Conservation (phyloP, 768 basidiomycete genomes). For the Trametes sanguinea region DNA sequence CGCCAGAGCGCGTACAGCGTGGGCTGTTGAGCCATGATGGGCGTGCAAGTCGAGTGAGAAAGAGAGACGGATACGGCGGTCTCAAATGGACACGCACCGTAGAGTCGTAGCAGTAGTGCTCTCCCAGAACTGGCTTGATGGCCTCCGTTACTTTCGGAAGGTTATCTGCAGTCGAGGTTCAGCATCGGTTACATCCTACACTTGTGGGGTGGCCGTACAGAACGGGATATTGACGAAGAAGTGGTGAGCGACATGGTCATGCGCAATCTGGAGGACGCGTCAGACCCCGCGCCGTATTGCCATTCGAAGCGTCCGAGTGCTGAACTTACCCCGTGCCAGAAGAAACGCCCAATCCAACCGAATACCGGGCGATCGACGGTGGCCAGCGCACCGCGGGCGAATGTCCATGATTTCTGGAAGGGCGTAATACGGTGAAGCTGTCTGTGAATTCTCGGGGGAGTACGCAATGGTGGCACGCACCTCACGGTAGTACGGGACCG, state of each 20-base stretch:
- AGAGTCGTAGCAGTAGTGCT: constrained; percentile 33
- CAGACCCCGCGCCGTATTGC: neutral
- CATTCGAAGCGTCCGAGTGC: too few species aligned
- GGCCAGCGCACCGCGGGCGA: constrained; percentile 33
- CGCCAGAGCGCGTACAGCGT: constrained; percentile 34
- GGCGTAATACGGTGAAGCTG: neutral
- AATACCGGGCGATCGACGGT: constrained; percentile 37
- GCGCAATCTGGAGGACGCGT: constrained; percentile 27
- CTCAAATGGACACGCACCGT: constrained; percentile 18
- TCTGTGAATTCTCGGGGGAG: neutral
- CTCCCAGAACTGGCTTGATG: constrained; percentile 33
- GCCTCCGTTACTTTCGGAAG: constrained; percentile 32
- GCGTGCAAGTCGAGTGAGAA: neutral
- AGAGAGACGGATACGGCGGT: neutral
- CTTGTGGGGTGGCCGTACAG: constrained; percentile 11
- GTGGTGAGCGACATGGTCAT: constrained; percentile 37
- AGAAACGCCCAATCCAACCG: constrained; percentile 36
- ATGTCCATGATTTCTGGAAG: constrained; percentile 27
- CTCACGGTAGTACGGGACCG: constrained; percentile 29
- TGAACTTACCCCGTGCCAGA: constrained; percentile 32
- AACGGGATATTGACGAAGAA: constrained; percentile 32
- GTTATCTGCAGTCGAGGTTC: constrained; percentile 26
- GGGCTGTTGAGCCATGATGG: constrained; percentile 7
- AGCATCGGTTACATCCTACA: neutral
- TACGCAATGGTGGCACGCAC: constrained; percentile 1